A percentile compares a stretch with the other conserved stretches of the same genome.
Conservation (phyloP, 768 basidiomycete species). For the Collybia mongolica region DNA sequence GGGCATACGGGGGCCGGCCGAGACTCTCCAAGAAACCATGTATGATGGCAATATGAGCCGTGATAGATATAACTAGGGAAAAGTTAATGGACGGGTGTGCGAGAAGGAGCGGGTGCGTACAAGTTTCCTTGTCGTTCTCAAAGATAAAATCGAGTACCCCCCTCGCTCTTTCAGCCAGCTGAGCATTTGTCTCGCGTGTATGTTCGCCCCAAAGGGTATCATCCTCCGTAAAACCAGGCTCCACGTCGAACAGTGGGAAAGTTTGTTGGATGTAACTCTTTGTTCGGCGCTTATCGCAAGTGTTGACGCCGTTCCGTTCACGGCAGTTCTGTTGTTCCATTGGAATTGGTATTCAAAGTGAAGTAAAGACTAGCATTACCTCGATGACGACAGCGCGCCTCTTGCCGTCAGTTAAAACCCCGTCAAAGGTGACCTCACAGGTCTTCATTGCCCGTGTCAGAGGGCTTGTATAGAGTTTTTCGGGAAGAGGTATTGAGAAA, state of each 20-base stretch:
- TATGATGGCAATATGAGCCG: conserved; percentile 65
- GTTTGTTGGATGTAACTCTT: conserved; percentile 43
- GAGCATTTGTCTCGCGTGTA: conserved; percentile 48
- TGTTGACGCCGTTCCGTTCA: conserved; percentile 66
- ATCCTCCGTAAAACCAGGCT: conserved; percentile 57
- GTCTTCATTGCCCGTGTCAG: conserved; percentile 63
- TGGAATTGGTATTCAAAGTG: not conserved
- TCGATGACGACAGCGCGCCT: conserved; percentile 50
- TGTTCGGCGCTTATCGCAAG: conserved; percentile 63
- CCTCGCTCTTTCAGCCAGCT: conserved; percentile 48
- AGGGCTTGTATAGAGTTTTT: conserved; percentile 61
- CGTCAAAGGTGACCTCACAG: conserved; percentile 49
- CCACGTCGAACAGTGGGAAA: conserved; percentile 56
- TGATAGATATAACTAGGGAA: conserved; percentile 61
- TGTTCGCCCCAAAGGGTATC: conserved; percentile 63
- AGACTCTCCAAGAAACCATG: conserved; percentile 50
- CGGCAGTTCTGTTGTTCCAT: conserved; percentile 51
- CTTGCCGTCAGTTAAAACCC: conserved; percentile 20
- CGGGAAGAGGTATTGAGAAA: conserved; percentile 48
- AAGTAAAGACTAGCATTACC: conserved; percentile 30
- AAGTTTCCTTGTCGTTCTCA: conserved; percentile 37
- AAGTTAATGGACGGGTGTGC: conserved; percentile 18
- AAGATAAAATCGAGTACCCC: conserved; percentile 58
- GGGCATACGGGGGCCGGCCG: conserved; percentile 39
- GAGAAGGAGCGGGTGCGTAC: conserved; percentile 32